These are phyloP conservation scores for Hypoxylon fragiforme DNA, from an alignment of 495 filamentous ascomycete genomes.

Conservation along the genomic window DNA sequence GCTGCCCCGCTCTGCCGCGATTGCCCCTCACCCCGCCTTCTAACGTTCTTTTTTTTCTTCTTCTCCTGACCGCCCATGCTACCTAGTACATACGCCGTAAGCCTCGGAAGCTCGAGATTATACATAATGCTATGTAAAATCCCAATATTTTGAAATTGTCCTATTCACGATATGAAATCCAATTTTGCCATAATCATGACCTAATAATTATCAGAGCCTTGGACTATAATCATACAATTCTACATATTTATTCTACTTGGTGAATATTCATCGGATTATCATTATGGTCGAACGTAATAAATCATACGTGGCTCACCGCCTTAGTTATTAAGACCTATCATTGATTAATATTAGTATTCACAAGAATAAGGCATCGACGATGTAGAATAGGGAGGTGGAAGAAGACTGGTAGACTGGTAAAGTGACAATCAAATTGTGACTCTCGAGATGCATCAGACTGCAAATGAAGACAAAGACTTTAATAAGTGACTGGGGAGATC, in stretches of 20 bases:
- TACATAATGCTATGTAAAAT: slow-evolving; percentile 10
- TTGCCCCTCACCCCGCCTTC: slow-evolving; percentile 31
- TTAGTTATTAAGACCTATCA: background rate
- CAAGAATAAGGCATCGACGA: background rate
- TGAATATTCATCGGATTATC: background rate
- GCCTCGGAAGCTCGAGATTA: slow-evolving; percentile 1
- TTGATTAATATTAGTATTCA: background rate
- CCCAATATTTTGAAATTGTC: too few relatives aligned
- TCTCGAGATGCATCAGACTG: background rate
- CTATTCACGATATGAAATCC: slow-evolving; percentile 13
- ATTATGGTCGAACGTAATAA: background rate
- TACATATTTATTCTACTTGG: background rate
- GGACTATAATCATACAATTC: background rate
- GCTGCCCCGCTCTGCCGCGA: slow-evolving; percentile 27
- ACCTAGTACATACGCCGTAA: too few relatives aligned
- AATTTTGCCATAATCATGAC: slow-evolving; percentile 10
- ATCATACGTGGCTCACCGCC: background rate
- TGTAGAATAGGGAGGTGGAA: background rate
- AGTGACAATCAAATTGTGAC: background rate
- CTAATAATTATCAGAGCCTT: background rate
- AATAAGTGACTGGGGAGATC: background rate
- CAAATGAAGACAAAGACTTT: background rate
- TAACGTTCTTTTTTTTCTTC: background rate
- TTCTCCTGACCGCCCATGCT: slow-evolving; percentile 23
- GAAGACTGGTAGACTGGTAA: background rate